Conservation (phyloP, 2,329 filamentous ascomycete genomes). For the Fusarium pseudoanthophilum region DNA sequence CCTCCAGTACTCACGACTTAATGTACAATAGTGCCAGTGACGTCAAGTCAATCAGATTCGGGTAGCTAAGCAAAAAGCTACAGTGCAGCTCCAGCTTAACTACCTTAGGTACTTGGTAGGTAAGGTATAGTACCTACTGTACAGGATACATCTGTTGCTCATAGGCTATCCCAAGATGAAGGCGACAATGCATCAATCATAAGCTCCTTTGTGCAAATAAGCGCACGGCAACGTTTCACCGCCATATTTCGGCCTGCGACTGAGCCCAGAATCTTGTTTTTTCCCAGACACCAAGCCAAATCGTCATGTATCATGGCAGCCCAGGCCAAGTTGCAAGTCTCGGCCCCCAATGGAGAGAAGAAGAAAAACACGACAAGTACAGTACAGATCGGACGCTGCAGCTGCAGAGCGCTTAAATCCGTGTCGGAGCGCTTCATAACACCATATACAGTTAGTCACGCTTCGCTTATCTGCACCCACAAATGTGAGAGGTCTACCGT, state of each 20-base stretch:
- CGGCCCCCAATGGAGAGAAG: constrained; percentile 8
- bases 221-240: background rate
- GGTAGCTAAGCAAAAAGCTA: background rate
- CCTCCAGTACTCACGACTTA: background rate
- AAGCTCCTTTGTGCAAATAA: background rate
- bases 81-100: background rate
- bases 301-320: background rate
- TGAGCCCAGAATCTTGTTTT: constrained; percentile 17
- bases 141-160: background rate
- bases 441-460: constrained; percentile 15
- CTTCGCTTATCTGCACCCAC: constrained; percentile 15
- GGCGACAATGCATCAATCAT: background rate
- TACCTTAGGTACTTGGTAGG: background rate
- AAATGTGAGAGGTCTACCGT: background rate
- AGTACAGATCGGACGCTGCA: background rate
- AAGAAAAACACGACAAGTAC: background rate
- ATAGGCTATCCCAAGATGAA: background rate
- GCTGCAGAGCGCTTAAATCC: background rate
- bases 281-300: background rate
- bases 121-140: background rate
- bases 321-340: background rate
- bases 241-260: background rate
- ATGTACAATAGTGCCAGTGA: constrained; percentile 18
- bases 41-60: constrained; percentile 20
- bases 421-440: constrained; percentile 14